Conservation (phyloP, 768 basidiomycete genomes). For the Phanerodontia chrysosporium region DNA sequence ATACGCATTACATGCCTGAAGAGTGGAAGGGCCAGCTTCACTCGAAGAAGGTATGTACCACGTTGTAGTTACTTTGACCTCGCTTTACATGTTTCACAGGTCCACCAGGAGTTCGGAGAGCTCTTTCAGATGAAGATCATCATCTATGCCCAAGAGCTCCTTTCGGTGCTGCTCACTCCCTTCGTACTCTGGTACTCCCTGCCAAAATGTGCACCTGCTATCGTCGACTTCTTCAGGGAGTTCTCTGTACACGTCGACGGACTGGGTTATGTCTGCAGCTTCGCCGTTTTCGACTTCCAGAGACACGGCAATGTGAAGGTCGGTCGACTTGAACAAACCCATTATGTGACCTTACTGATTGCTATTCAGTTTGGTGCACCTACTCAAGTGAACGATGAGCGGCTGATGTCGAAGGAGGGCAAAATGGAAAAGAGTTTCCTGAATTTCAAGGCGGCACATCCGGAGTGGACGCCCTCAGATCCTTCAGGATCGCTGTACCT, state of each 20-base stretch:
- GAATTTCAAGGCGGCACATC: slow-evolving; percentile 95
- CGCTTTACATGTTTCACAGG: slow-evolving; percentile 35
- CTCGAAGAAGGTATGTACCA: slow-evolving; percentile 67
- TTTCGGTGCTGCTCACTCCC: slow-evolving; percentile 91
- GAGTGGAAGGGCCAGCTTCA: slow-evolving; percentile 89
- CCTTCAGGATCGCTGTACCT: slow-evolving; percentile 90
- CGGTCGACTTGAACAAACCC: slow-evolving; percentile 17
- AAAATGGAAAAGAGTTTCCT: slow-evolving; percentile 99
- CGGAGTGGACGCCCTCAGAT: slow-evolving; percentile 92
- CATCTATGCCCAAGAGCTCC: slow-evolving; percentile 82
- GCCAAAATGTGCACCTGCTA: slow-evolving; percentile 81
- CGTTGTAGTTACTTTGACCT: neutral
- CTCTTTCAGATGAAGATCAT: slow-evolving; percentile 91
- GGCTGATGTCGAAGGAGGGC: slow-evolving; percentile 82
- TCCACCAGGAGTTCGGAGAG: slow-evolving; percentile 87
- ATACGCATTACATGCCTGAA: slow-evolving; percentile 94
- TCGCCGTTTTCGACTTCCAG: slow-evolving; percentile 98
- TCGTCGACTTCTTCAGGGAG: slow-evolving; percentile 97
- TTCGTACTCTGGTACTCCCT: slow-evolving; percentile 93
- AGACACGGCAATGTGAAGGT: slow-evolving; percentile 90
- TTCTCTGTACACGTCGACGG: slow-evolving; percentile 97
- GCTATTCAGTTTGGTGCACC: slow-evolving; percentile 77
- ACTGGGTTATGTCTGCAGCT: slow-evolving; percentile 94
- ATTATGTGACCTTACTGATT: neutral
- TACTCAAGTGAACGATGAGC: slow-evolving; percentile 57